Percentiles rank a stretch among this genome's conserved stretches.
These are phyloP conservation scores for Eucalyptus decipiens DNA, from an alignment of 345 rosid genomes.

Conservation along the genomic window DNA sequence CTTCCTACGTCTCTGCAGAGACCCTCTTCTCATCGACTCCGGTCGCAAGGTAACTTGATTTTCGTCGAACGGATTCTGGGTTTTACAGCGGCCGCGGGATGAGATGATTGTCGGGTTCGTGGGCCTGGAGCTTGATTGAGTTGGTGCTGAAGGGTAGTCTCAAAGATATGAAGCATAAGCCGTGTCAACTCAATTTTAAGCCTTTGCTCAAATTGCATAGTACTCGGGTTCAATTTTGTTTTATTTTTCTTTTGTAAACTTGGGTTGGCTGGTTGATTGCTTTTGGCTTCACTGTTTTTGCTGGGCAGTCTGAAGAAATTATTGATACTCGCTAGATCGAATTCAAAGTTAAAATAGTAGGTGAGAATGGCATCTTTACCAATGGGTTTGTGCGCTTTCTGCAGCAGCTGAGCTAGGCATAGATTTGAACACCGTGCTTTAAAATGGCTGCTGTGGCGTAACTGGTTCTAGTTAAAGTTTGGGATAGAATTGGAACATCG, in stretches of 20 bases:
- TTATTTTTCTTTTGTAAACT: not conserved
- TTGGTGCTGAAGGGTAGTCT: not conserved
- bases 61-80: not conserved
- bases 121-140: not conserved
- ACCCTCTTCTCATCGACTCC: conserved; percentile 19
- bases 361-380: not conserved
- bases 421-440: not conserved
- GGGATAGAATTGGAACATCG: not conserved
- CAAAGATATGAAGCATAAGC: not conserved
- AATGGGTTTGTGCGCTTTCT: not conserved
- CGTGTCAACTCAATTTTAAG: not conserved
- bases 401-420: not conserved
- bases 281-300: not conserved
- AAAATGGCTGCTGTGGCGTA: not conserved
- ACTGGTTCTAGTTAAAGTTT: not conserved
- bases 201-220: not conserved
- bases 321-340: not conserved
- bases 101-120: not conserved
- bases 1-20: conserved; percentile 24
- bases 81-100: not conserved
- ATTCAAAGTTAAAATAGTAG: not conserved
- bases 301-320: not conserved
- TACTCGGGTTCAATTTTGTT: not conserved
- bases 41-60: conserved; percentile 28
- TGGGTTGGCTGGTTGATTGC: not conserved